Percentiles rank a stretch among this genome's conserved stretches.
phyloP scores from a whole-genome alignment of 2,329 filamentous ascomycete species.

The Scedosporium aurantiacum region DNA sequence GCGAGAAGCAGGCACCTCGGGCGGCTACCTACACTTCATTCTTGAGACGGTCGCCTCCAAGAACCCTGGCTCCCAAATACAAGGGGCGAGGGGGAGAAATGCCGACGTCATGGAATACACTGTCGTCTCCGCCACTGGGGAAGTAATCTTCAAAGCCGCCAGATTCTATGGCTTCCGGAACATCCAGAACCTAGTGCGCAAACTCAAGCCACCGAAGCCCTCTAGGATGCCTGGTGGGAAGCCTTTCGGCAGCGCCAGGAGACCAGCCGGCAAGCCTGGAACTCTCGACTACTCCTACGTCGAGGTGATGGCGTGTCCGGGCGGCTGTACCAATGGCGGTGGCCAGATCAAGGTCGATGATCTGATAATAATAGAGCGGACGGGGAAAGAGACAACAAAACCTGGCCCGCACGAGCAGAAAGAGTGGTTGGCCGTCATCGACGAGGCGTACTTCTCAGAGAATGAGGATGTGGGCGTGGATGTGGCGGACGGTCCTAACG shows the following conservation, averaged over 20 bases:
- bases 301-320: slow-evolving; percentile 97
- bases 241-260: slow-evolving; percentile 43
- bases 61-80: slow-evolving; percentile 61
- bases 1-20: slow-evolving; percentile 63
- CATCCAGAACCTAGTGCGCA: slow-evolving; percentile 94
- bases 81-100: slow-evolving; percentile 68
- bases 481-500: slow-evolving; percentile 4
- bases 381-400: slow-evolving; percentile 33
- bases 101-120: slow-evolving; percentile 82
- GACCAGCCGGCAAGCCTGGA: slow-evolving; percentile 32
- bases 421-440: slow-evolving; percentile 69
- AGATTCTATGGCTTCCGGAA: slow-evolving; percentile 97
- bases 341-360: slow-evolving; percentile 91
- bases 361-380: slow-evolving; percentile 44
- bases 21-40: slow-evolving; percentile 80
- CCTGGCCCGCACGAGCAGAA: slow-evolving; percentile 72
- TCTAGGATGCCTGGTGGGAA: slow-evolving; percentile 73
- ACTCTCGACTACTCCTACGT: slow-evolving; percentile 74
- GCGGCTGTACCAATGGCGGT: slow-evolving; percentile 96
- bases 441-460: slow-evolving; percentile 82
- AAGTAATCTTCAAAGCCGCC: slow-evolving; percentile 64
- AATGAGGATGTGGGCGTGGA: slow-evolving; percentile 38
- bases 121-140: slow-evolving; percentile 45
- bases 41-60: slow-evolving; percentile 62
- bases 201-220: slow-evolving; percentile 67